Percentiles rank a stretch among this genome's conserved stretches.
Evolutionary conservation across 2,329 filamentous ascomycete species (phyloP).

Genomic region (Cladosporium sphaerospermum): DNA sequence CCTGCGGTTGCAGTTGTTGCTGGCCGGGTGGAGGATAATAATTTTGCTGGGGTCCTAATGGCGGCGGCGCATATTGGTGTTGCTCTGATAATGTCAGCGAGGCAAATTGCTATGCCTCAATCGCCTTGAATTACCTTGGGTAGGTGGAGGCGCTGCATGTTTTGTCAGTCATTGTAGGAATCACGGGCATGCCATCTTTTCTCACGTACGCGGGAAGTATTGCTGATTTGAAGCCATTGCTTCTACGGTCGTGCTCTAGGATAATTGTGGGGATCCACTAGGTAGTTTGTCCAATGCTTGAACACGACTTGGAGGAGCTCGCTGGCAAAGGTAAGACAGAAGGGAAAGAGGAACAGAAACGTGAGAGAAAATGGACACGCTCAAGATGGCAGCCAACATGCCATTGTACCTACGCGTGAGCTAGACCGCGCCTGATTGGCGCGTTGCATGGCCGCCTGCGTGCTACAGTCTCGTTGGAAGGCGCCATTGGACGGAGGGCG

Average conservation of each 20-base stretch:
- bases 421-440: neutral
- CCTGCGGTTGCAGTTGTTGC: conserved; percentile 14
- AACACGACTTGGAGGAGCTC: too few species aligned
- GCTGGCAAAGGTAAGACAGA: neutral
- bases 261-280: too few species aligned
- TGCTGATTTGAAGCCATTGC: conserved; percentile 16
- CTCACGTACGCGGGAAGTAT: conserved; percentile 27
- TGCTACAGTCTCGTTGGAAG: neutral
- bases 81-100: conserved; percentile 15
- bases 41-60: conserved; percentile 15
- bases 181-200: neutral
- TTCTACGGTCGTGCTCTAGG: neutral
- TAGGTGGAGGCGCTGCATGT: conserved; percentile 17
- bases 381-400: neutral
- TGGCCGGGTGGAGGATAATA: conserved; percentile 25
- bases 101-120: too few species aligned
- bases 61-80: conserved; percentile 19
- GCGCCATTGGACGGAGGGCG: conserved; percentile 2
- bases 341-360: neutral
- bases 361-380: neutral
- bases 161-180: neutral
- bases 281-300: too few species aligned
- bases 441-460: neutral
- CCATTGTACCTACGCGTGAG: neutral
- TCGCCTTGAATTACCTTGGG: neutral